These are phyloP conservation scores for Casaregolazyma lundiana DNA, from an alignment of 1,139 yeast genomes.

Conservation along the genomic window DNA sequence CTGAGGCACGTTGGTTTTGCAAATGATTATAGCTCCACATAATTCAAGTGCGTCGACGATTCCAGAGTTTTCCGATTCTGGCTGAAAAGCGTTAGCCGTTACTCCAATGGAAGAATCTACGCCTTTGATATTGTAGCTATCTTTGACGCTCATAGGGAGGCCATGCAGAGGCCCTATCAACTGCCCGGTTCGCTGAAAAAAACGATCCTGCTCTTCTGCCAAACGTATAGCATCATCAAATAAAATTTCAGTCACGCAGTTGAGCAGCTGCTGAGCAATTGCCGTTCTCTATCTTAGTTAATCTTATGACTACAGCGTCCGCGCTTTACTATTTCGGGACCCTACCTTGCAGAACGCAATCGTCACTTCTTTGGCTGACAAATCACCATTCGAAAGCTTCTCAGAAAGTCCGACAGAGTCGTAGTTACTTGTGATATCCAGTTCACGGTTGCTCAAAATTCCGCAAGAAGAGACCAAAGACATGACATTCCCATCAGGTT, in stretches of 20 bases:
- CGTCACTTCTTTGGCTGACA: slow-evolving; percentile 38
- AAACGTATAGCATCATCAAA: slow-evolving; percentile 32
- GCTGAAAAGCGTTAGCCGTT: slow-evolving; percentile 28
- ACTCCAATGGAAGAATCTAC: slow-evolving; percentile 41
- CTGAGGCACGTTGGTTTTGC: slow-evolving; percentile 56
- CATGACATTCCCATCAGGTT: slow-evolving; percentile 12
- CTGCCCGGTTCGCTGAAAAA: slow-evolving; percentile 15
- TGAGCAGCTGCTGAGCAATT: slow-evolving; percentile 32
- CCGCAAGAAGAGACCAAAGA: slow-evolving; percentile 13
- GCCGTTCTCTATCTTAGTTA: no score
- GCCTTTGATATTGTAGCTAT: slow-evolving; percentile 44
- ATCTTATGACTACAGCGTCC: no score
- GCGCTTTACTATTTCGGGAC: no score
- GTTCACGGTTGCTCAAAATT: slow-evolving; percentile 17
- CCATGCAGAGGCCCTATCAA: slow-evolving; percentile 15
- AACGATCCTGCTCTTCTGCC: slow-evolving; percentile 46
- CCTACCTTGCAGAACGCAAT: no score
- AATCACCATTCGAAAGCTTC: slow-evolving; percentile 39
- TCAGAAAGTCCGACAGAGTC: slow-evolving; percentile 33
- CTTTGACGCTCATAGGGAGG: slow-evolving; percentile 26
- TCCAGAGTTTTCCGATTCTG: slow-evolving; percentile 37
- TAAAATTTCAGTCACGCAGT: slow-evolving; percentile 30
- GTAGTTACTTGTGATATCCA: slow-evolving; percentile 25
- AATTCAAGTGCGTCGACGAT: slow-evolving; percentile 36
- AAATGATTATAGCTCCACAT: slow-evolving; percentile 57